Evolutionary conservation across 140 eudicot species (phyloP), one percentile per base, ranked within the genome.

Genomic region (Cichorium intybus): DNA sequence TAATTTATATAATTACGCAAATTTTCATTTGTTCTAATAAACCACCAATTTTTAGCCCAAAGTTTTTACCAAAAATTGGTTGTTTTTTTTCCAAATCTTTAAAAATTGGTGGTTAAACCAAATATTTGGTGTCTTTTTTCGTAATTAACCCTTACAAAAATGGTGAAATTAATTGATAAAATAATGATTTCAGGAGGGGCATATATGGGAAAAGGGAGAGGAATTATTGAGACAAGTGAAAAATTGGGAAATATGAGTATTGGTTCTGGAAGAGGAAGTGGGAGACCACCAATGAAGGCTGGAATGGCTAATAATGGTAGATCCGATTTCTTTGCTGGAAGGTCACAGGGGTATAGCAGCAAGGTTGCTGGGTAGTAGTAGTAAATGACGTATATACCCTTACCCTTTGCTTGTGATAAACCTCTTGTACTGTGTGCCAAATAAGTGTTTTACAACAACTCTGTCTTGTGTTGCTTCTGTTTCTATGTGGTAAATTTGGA

Each of bases 311-410:
- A 68, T 69, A 73, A 72, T 69, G 77, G 78, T 41, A 74, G 70
- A 39, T 46, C 86, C 5, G 81, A 75, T 75, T 70, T 74, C 24
- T 79, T 75, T 74, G 34, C 64, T 21, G 85, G 92, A 72, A 71
- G 88, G 49, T 82, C 86, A 33, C 83, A 82, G 68, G 82, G 76
- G 41, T 74, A 64, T 48, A 65, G 56, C 69, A 70, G 84, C 55
- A 82, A 85, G 60, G 95, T 80, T 65, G 89, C 95, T 4, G 95
- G 89, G 55, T 85, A 65, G 82, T 51, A 5, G 22, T 16, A n/a
- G n/a, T n/a, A n/a, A 43, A 3, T 43, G 49, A 43, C 18, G 4
- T 43, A 43, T 43, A 17, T 24, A 15, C 33, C n/a, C 17, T 16
- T 66, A 15, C n/a, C 17, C 24, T 66, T 22, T 64, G 72, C 31